Percentiles rank a stretch among this genome's conserved stretches.
phyloP scores from a whole-genome alignment of 345 rosid species.

The Populus simonii region DNA sequence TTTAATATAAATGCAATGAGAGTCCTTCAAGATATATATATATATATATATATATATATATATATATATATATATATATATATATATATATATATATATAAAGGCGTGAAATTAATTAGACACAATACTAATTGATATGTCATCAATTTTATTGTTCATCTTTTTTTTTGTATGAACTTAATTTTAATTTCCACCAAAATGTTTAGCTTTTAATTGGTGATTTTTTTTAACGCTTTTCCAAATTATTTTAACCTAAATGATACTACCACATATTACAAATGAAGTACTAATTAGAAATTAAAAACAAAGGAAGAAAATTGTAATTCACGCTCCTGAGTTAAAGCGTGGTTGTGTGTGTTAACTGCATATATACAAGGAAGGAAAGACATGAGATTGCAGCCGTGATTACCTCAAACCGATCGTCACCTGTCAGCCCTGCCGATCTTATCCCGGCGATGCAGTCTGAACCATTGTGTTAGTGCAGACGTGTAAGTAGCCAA shows the following conservation, averaged over 20 bases:
- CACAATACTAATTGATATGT: no score
- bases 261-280: not conserved
- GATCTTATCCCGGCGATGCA: not conserved
- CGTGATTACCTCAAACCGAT: not conserved
- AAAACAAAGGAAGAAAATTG: not conserved
- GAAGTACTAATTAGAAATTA: not conserved
- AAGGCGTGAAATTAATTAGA: no score
- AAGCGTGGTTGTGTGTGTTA: not conserved
- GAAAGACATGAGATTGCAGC: not conserved
- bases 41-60: no score
- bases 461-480: not conserved
- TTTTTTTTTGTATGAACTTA: no score
- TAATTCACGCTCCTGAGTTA: not conserved
- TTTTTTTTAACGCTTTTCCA: not conserved
- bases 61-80: no score
- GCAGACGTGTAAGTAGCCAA: not conserved
- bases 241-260: not conserved
- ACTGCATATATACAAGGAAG: no score
- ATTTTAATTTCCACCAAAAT: no score
- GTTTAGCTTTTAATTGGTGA: no score
- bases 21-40: no score
- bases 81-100: no score
- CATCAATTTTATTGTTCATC: no score
- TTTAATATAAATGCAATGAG: no score
- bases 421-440: not conserved